Base-by-base conservation (phyloP, 2,329 filamentous ascomycete genomes). In the Massarina eburnea region DNA sequence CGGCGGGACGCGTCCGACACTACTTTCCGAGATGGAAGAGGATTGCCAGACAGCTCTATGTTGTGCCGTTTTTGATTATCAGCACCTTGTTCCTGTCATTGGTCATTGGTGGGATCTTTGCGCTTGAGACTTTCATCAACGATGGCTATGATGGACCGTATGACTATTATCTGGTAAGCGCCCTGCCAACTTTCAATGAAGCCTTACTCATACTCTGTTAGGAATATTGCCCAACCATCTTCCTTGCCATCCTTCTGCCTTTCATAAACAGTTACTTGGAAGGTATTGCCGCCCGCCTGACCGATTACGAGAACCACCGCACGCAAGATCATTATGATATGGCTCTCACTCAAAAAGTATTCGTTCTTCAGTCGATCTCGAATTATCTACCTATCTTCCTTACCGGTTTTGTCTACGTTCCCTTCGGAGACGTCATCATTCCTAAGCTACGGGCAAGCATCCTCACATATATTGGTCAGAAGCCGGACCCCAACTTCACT, bases 301-400 rank as follows among this genome's bases (percentile, higher is more conserved):
- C 64, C 3, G 57, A 67, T 41, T 68, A 62, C 39, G 65, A 68
- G 32, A 68, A 68, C 32, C 62, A 68, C 37, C 56, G 62, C 35
- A 68, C 65, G 14, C 48, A 48, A 29, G 62, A 64, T 35, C 48
- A 60, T 18, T 52, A 67, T 43, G 64, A 67, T 32, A 66, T 66
- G 59, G 64, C 64, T 4, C 47, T 66, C 7, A 68, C 63, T 5
- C 64, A 65, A 24, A 68, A 68, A 46, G 55, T 64, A 3, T 68
- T 68, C 24, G 59, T 68, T 7, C 49, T 68, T 6, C 66, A 66
- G 49, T 67, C 61, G 4, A 61, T 68, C n/a, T 65, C 65, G 3
- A 65, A 65, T 20, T 68, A 67, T 34, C 49, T 67, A 4, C 65
- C 65, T 1, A 67, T 66, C n/a, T 58, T 66, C n/a, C 57, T 67